These are phyloP conservation scores for Scutellaria barbata DNA, from an alignment of 257 asterid genomes.

Conservation along the genomic window DNA sequence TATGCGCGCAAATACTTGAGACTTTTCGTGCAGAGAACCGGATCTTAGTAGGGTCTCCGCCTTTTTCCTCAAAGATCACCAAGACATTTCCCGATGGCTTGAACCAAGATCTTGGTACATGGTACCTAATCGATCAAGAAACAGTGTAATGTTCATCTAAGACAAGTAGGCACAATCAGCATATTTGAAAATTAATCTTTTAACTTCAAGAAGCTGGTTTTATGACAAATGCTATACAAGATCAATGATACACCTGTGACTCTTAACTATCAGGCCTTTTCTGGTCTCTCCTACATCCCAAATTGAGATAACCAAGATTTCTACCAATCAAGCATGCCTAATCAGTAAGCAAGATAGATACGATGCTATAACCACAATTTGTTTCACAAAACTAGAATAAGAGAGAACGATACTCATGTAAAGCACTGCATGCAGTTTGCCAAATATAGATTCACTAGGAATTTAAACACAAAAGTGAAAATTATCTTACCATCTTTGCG, in stretches of 20 bases:
- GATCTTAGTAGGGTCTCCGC: conserved; percentile 78
- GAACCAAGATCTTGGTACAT: conserved; percentile 93
- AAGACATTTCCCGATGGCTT: conserved; percentile 76
- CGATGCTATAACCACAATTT: no score
- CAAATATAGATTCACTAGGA: neutral
- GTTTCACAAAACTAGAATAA: neutral
- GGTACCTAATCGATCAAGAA: conserved; percentile 65
- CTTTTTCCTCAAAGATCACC: conserved; percentile 87
- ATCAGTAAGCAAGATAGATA: no score
- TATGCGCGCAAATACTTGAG: conserved; percentile 52
- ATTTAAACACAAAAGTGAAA: neutral
- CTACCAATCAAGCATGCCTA: no score
- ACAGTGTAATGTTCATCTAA: neutral
- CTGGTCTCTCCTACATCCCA: no score
- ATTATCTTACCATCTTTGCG: conserved; percentile 82
- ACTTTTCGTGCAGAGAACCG: conserved; percentile 64
- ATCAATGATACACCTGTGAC: no score
- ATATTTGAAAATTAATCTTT: no score
- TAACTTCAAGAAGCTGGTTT: no score
- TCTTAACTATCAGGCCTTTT: no score
- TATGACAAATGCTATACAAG: no score
- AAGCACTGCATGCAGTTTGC: neutral
- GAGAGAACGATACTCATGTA: no score
- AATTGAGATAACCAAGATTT: no score
- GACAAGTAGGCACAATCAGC: no score